A percentile compares a stretch with the other conserved stretches of the same genome.
Conservation (phyloP, 2,329 filamentous ascomycete species). For the Penicillium sp. region DNA sequence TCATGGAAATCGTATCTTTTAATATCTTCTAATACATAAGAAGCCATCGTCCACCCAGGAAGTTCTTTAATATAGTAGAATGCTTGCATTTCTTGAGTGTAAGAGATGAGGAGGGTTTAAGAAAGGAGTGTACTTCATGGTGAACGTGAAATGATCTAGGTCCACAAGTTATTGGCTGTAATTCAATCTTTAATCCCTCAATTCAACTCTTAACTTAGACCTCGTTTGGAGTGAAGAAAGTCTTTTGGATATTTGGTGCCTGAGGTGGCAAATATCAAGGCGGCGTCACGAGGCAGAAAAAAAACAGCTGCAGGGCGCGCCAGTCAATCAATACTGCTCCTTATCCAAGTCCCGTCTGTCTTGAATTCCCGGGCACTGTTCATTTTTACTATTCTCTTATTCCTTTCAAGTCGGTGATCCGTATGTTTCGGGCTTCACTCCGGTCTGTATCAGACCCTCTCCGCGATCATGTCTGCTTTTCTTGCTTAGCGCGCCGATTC, state of each 20-base stretch:
- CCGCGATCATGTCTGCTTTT: slow-evolving; percentile 41
- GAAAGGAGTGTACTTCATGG: too few relatives aligned
- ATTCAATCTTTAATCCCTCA: too few relatives aligned
- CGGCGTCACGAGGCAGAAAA: slow-evolving; percentile 25
- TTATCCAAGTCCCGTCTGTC: slow-evolving; percentile 4
- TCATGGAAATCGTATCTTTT: too few relatives aligned
- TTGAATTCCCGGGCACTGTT: slow-evolving; percentile 6
- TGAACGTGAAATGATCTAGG: too few relatives aligned
- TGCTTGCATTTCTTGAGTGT: too few relatives aligned
- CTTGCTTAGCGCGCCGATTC: slow-evolving; percentile 36
- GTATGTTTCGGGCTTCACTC: slow-evolving; percentile 45
- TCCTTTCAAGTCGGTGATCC: slow-evolving; percentile 14
- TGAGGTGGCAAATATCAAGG: slow-evolving; percentile 11
- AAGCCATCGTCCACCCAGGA: too few relatives aligned
- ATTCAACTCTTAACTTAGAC: too few relatives aligned
- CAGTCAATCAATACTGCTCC: slow-evolving; percentile 3
- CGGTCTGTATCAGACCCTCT: slow-evolving; percentile 42
- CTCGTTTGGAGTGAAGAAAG: not conserved
- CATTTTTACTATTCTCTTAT: not conserved
- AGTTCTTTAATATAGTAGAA: too few relatives aligned
- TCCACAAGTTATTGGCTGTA: too few relatives aligned
- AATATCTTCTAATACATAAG: too few relatives aligned
- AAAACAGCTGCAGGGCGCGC: slow-evolving; percentile 23
- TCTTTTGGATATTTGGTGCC: not conserved
- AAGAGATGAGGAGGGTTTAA: too few relatives aligned